phyloP scores from a whole-genome alignment of 2,329 filamentous ascomycete genomes.

The Trichoderma sp. region DNA sequence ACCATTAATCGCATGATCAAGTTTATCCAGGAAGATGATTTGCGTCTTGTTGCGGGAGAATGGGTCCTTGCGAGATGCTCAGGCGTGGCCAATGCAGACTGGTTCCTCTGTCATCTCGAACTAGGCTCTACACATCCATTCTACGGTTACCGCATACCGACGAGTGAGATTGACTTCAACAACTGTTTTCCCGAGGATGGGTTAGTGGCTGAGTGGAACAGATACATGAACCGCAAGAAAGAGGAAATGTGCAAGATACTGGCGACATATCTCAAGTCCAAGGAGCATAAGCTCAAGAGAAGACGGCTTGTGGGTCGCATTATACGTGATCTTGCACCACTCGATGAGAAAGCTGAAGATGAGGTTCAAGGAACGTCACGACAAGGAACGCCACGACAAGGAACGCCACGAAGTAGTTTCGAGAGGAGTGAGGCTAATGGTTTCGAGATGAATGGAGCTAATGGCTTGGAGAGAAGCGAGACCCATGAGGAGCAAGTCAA shows the following conservation, averaged over 20 bases:
- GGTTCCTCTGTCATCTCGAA: constrained; percentile 29
- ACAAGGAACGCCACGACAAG: neutral
- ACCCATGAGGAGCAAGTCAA: neutral
- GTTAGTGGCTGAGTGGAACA: constrained; percentile 23
- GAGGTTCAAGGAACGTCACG: neutral
- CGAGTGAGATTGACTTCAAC: constrained; percentile 27
- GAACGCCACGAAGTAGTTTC: neutral
- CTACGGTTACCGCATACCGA: constrained; percentile 28
- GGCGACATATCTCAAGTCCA: constrained; percentile 10
- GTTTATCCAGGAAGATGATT: constrained; percentile 27
- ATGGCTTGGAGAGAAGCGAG: neutral
- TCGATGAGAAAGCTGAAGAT: constrained; percentile 6
- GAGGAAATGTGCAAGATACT: constrained; percentile 27
- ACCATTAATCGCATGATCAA: constrained; percentile 23
- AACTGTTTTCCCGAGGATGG: constrained; percentile 16
- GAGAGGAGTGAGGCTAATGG: neutral
- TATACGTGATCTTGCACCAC: constrained; percentile 4
- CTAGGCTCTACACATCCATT: constrained; percentile 27
- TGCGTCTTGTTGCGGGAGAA: constrained; percentile 26
- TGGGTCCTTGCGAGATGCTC: constrained; percentile 29
- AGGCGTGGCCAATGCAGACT: constrained; percentile 22
- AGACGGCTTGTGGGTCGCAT: constrained; percentile 8
- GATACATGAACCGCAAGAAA: constrained; percentile 30
- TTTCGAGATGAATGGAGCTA: neutral
- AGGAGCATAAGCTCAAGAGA: constrained; percentile 20